Percentiles rank a stretch among this genome's conserved stretches.
Conservation (phyloP, 805 yeast genomes). For the Candida bentonensis region DNA sequence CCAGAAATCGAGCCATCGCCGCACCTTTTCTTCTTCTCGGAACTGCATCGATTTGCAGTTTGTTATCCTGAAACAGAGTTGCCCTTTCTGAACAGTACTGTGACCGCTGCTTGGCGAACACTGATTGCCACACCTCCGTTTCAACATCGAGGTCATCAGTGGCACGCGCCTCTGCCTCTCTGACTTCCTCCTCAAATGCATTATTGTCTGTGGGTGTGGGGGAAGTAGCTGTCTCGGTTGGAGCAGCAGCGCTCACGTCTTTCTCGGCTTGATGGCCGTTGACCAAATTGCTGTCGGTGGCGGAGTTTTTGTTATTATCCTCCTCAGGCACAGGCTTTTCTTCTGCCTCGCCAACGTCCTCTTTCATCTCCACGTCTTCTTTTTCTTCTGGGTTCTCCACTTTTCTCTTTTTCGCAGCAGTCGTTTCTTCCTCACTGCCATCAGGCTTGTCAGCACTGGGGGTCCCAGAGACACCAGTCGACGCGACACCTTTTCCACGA, state of each 20-base stretch:
- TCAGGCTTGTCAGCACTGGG: neutral
- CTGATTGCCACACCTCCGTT: constrained; percentile 67
- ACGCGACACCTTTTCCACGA: neutral
- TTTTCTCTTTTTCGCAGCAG: neutral
- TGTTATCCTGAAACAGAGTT: constrained; percentile 44
- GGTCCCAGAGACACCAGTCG: neutral
- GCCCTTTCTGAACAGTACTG: constrained; percentile 59
- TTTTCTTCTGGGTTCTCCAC: neutral
- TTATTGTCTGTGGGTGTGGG: constrained; percentile 19
- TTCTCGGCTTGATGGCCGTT: neutral
- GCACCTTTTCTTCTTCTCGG: constrained; percentile 54
- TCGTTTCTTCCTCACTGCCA: neutral
- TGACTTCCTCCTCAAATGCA: constrained; percentile 16
- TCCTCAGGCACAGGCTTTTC: neutral
- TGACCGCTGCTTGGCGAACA: constrained; percentile 68
- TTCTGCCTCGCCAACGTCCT: constrained; percentile 1
- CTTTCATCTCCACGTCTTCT: neutral
- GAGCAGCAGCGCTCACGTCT: neutral
- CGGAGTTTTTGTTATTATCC: neutral
- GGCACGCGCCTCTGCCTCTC: constrained; percentile 13
- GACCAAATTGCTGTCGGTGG: neutral
- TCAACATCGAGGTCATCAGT: constrained; percentile 43
- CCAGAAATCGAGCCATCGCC: constrained; percentile 47
- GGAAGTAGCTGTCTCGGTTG: constrained; percentile 1
- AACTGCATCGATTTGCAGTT: constrained; percentile 49